Conservation (phyloP, 75 land plant species). For the Picea glauca region DNA sequence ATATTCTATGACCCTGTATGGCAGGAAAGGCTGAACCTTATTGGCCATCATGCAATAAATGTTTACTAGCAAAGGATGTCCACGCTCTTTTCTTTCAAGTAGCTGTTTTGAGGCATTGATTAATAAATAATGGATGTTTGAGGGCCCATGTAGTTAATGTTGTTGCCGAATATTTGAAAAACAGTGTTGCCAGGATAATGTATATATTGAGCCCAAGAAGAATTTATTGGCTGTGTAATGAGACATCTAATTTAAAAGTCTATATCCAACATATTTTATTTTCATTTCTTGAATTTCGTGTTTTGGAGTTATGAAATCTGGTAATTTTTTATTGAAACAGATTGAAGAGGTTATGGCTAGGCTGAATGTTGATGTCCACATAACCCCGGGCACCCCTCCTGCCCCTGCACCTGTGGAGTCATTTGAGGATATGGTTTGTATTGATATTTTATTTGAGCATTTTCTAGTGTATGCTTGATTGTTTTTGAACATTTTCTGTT, state of each 20-base stretch:
- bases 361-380: constrained; percentile 68
- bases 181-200: background rate
- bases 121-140: background rate
- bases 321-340: constrained; percentile 14
- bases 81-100: too few relatives aligned
- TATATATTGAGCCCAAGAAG: background rate
- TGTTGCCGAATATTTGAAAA: background rate
- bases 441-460: background rate
- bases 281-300: background rate
- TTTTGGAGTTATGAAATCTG: background rate
- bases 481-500: constrained; percentile 4
- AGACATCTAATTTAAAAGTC: background rate
- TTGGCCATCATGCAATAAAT: too few relatives aligned
- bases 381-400: constrained; percentile 40
- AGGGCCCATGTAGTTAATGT: background rate
- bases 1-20: too few relatives aligned
- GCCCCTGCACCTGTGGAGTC: constrained; percentile 73
- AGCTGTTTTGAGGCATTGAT: too few relatives aligned
- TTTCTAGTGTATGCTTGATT: background rate
- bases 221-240: background rate
- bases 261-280: constrained; percentile 4
- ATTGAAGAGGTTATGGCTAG: constrained; percentile 67
- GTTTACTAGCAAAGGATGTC: too few relatives aligned
- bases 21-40: too few relatives aligned
- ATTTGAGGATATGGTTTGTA: constrained; percentile 62